These are phyloP conservation scores for Trametopsis cervina DNA, from an alignment of 768 basidiomycete species.

Conservation along the genomic window DNA sequence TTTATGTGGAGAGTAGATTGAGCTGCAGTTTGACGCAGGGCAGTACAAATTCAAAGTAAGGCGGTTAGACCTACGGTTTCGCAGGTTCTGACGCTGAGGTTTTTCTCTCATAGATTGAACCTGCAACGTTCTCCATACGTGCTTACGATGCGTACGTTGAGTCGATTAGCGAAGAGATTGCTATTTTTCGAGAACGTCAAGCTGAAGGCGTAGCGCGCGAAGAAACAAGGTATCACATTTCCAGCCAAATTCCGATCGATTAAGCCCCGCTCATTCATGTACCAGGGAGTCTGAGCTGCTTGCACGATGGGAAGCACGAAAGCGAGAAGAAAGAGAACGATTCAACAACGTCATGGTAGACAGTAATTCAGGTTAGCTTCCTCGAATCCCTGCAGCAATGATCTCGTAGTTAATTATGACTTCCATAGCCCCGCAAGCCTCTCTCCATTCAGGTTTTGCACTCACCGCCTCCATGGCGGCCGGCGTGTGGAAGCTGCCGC, in stretches of 20 bases:
- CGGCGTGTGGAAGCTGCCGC: conserved; percentile 45
- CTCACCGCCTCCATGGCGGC: conserved; percentile 33
- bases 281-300: conserved; percentile 37
- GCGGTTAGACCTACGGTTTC: conserved; percentile 13
- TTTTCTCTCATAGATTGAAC: conserved; percentile 39
- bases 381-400: too few species aligned
- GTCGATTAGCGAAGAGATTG: conserved; percentile 35
- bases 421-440: too few species aligned
- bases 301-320: conserved; percentile 34
- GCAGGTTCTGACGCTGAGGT: background rate
- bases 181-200: conserved; percentile 35
- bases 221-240: conserved; percentile 36
- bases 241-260: too few species aligned
- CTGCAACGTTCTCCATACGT: conserved; percentile 44
- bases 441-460: background rate
- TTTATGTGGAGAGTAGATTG: conserved; percentile 29
- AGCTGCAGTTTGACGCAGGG: conserved; percentile 45
- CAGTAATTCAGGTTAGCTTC: too few species aligned
- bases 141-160: conserved; percentile 38
- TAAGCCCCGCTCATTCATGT: too few species aligned
- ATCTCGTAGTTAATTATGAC: too few species aligned
- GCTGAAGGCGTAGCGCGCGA: conserved; percentile 29
- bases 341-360: too few species aligned
- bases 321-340: conserved; percentile 9
- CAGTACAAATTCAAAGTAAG: conserved; percentile 43